Evolutionary conservation across 768 basidiomycete species (phyloP).

Genomic region (Termitomyces sp.): DNA sequence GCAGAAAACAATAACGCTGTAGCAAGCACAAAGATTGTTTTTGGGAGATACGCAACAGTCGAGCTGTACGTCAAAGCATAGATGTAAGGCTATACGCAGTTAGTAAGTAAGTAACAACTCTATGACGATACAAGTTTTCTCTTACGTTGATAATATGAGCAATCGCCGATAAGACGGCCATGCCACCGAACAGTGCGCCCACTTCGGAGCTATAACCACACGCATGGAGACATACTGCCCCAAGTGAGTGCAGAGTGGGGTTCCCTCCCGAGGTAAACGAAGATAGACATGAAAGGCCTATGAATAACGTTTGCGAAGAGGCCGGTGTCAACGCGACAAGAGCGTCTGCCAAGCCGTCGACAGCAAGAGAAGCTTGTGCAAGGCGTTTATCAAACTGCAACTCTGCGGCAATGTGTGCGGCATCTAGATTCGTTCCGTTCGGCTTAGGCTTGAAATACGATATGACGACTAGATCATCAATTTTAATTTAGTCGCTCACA

Average conservation of each 20-base stretch:
- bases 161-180: slow-evolving; percentile 62
- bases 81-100: slow-evolving; percentile 48
- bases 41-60: slow-evolving; percentile 61
- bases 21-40: slow-evolving; percentile 63
- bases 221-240: slow-evolving; percentile 61
- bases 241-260: slow-evolving; percentile 67
- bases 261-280: slow-evolving; percentile 65
- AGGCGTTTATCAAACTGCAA: slow-evolving; percentile 67
- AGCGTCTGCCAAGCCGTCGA: slow-evolving; percentile 62
- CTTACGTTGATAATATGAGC: slow-evolving; percentile 58
- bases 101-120: background rate
- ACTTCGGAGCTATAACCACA: slow-evolving; percentile 39
- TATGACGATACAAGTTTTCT: background rate
- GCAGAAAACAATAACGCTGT: slow-evolving; percentile 48
- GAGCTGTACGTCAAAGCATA: slow-evolving; percentile 63
- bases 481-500: background rate
- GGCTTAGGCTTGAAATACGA: slow-evolving; percentile 53
- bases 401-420: slow-evolving; percentile 50
- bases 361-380: slow-evolving; percentile 55
- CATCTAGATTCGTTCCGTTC: slow-evolving; percentile 22
- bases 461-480: slow-evolving; percentile 46
- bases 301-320: slow-evolving; percentile 49
- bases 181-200: slow-evolving; percentile 67
- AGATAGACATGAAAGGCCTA: slow-evolving; percentile 55
- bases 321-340: slow-evolving; percentile 51